These are phyloP conservation scores for Fusarium aywerte DNA, from an alignment of 2,329 filamentous ascomycete genomes.

Conservation along the genomic window DNA sequence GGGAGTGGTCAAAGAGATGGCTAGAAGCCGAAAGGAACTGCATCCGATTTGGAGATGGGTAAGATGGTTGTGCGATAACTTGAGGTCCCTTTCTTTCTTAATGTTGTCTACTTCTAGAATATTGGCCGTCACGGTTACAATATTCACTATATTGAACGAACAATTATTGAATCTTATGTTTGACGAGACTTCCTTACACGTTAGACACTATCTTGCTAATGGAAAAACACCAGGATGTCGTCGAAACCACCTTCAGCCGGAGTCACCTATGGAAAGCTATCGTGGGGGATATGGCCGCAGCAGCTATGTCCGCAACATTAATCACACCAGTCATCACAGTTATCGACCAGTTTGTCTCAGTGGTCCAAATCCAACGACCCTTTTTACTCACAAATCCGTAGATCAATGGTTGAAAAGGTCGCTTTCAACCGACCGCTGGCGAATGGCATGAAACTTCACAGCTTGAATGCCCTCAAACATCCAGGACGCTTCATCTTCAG, in stretches of 20 bases:
- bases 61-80: not conserved
- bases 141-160: not conserved
- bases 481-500: slow-evolving; percentile 43
- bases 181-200: too few species aligned
- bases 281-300: slow-evolving; percentile 43
- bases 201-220: not conserved
- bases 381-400: not conserved
- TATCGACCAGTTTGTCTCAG: slow-evolving; percentile 41
- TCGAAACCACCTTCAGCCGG: slow-evolving; percentile 1
- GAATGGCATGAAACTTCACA: slow-evolving; percentile 28
- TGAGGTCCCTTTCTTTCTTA: not conserved
- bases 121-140: not conserved
- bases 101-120: not conserved
- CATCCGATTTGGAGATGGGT: not conserved
- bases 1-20: not conserved
- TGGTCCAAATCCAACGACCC: fast-evolving
- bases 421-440: slow-evolving; percentile 32
- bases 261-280: slow-evolving; percentile 33
- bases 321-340: slow-evolving; percentile 46
- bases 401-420: slow-evolving; percentile 42
- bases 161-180: not conserved
- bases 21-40: not conserved
- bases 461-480: slow-evolving; percentile 26
- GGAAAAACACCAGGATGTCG: slow-evolving; percentile 29
- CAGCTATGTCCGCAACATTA: slow-evolving; percentile 44